Evolutionary conservation across 176 grass and related monocot genomes (phyloP), one percentile per base, ranked within the genome.

Genomic region (Triticum monococcum): DNA sequence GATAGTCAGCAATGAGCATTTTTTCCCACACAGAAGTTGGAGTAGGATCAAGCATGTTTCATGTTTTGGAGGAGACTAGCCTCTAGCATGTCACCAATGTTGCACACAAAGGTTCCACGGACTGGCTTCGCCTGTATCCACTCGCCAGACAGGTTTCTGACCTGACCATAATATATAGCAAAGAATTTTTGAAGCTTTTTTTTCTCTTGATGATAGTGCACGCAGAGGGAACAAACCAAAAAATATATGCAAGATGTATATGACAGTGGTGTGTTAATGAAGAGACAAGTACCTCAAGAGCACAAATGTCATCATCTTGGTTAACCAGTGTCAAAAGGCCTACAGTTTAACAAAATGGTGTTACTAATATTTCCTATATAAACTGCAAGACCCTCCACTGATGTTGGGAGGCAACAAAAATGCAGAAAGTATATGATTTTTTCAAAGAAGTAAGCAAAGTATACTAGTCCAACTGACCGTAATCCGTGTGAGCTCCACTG

Each of bases 401-500:
- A 86, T 83, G 20, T 79, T 79, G 6, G 16, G n/a, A 69, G 14
- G 79, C 6, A 46, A 46, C 3, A 64, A 79, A 38, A 31, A 60
- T 61, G n/a, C 13, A 75, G 9, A 40, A 26, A 48, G 24, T 16
- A 28, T 75, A 48, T 48, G 41, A 1, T 14, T 75, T 48, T 48
- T 48, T 13, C 22, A 40, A 63, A 18, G 7, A 79, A 36, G 14
- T 12, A 83, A 48, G 33, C 18, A 2, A 62, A 81, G 12, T 36
- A 68, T 3, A 18, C 24, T 25, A 68, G 9, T 18, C 1, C 11
- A 43, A 80, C 93, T 86, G 57, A 98, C 96, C 96, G 57, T 98
- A 98, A 86, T 98, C 96, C 37, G 92, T 96, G 78, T 98, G 96
- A 85, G 90, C 96, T 79, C 96, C 96, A 50, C 96, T 98, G 92